Evolutionary conservation across 441 rosid genomes (phyloP).

Genomic region (Capsella rubella): DNA sequence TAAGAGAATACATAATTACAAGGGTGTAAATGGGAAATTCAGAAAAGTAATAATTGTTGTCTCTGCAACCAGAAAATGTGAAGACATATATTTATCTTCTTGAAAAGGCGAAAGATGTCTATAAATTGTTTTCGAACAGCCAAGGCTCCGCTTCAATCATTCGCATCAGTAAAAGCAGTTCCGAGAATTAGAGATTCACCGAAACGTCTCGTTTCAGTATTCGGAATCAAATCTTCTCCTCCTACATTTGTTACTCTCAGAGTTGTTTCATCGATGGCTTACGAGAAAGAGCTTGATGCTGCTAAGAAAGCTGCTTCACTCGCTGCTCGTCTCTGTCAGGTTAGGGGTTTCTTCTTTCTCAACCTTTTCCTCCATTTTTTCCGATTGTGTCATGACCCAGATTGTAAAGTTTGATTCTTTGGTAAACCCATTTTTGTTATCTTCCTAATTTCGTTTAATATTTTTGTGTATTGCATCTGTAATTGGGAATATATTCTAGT

Average conservation of each 20-base stretch:
- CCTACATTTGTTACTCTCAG: conserved; percentile 43
- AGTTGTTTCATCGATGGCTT: conserved; percentile 62
- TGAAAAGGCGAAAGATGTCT: conserved; percentile 39
- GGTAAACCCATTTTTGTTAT: conserved; percentile 11
- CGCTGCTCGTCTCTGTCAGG: conserved; percentile 97
- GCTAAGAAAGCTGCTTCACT: conserved; percentile 92
- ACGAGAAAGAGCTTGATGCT: conserved; percentile 81
- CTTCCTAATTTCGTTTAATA: conserved; percentile 4
- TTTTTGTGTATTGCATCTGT: background rate
- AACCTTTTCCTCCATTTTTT: background rate
- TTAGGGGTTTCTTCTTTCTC: conserved; percentile 43
- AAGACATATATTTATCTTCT: conserved; percentile 21
- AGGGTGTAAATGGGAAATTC: background rate
- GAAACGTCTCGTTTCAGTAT: conserved; percentile 32
- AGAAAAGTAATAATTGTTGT: conserved; percentile 14
- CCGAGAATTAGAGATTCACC: conserved; percentile 29
- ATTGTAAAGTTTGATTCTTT: background rate
- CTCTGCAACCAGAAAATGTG: conserved; percentile 18
- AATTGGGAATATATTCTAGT: background rate
- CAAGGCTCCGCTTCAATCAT: conserved; percentile 36
- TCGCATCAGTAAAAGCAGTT: conserved; percentile 17
- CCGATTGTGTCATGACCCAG: conserved; percentile 13
- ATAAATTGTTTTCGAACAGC: conserved; percentile 43
- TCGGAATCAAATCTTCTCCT: conserved; percentile 29
- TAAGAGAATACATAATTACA: background rate